A percentile compares a stretch with the other conserved stretches of the same genome.
Evolutionary conservation across 208 protist species (phyloP).

Genomic region (Acanthamoeba healyi): DNA sequence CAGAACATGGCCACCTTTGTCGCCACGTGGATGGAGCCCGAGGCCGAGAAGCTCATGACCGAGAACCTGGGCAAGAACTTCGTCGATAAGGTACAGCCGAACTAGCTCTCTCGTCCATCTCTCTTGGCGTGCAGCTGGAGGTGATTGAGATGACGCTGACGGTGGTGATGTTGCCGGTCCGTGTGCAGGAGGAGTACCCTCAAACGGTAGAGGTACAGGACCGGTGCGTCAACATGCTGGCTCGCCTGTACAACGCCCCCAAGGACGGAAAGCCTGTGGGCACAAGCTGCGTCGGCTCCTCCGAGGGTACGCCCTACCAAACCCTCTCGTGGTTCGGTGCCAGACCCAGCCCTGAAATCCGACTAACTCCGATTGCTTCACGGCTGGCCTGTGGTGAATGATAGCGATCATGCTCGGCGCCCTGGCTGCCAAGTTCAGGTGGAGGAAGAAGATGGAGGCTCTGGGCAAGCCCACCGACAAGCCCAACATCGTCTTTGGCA

Average conservation of each 20-base stretch:
- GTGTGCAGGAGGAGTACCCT: slow-evolving; percentile 75
- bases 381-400: background rate
- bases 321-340: background rate
- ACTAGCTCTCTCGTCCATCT: too few relatives aligned
- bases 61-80: slow-evolving; percentile 76
- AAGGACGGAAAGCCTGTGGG: slow-evolving; percentile 52
- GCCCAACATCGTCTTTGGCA: slow-evolving; percentile 79
- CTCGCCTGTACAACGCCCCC: slow-evolving; percentile 75
- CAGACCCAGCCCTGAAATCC: background rate
- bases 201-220: slow-evolving; percentile 77
- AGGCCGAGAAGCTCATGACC: slow-evolving; percentile 71
- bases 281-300: slow-evolving; percentile 77
- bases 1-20: slow-evolving; percentile 76
- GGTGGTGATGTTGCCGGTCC: too few relatives aligned
- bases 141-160: background rate
- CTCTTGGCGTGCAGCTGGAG: too few relatives aligned
- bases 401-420: slow-evolving; percentile 72
- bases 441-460: slow-evolving; percentile 76
- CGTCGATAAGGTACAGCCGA: slow-evolving; percentile 80
- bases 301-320: slow-evolving; percentile 12
- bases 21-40: slow-evolving; percentile 58
- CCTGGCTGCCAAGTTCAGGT: slow-evolving; percentile 77
- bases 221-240: slow-evolving; percentile 80
- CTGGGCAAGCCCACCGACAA: slow-evolving; percentile 57
- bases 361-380: too few relatives aligned